Evolutionary conservation across 2,329 filamentous ascomycete species (phyloP), one percentile per base, ranked within the genome.

Genomic region (Rhinocladiella similis): DNA sequence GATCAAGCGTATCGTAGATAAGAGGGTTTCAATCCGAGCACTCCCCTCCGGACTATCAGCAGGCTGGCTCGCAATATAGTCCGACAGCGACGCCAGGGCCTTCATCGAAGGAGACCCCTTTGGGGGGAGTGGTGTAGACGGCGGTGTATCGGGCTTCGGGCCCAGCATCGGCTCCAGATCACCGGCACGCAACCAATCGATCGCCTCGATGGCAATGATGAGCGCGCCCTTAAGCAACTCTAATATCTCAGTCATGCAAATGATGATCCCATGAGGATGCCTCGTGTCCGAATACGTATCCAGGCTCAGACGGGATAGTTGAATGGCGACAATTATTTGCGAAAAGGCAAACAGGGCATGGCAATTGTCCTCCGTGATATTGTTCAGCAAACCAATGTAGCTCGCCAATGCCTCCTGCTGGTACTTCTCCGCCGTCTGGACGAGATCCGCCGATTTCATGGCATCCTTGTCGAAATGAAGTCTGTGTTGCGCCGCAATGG

Each of bases 401-500:
- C 19, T 46, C 25, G 51, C 27, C 19, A 57, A 29, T 13, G 55
- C 55, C 16, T 22, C 38, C 14, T 53, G 42, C 29, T 57, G 50
- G 43, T 57, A 47, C 29, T 50, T 45, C 14, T 27, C 69, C 62
- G 5, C 72, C 38, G 38, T 41, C 38, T 41, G n/a, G 2, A 41
- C 18, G n/a, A 41, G 18, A 12, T 41, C 38, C n/a, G 18, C 38
- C 38, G 38, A 41, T 7, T 41, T 16, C 14, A 41, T 16, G 14
- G 38, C 18, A 7, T 41, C 18, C 38, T 41, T 41, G 38, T 41
- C 38, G 38, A 7, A 19, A 9, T 41, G 38, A 19, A 41, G 71
- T 13, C 69, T 69, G 54, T 75, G 72, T 50, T 74, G 60, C 5
- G 73, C 65, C 1, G 72, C 69, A 35, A 73, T 53, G 0, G 72